Base-by-base conservation (phyloP, 2,329 filamentous ascomycete species). In the Fusarium armeniacum region DNA sequence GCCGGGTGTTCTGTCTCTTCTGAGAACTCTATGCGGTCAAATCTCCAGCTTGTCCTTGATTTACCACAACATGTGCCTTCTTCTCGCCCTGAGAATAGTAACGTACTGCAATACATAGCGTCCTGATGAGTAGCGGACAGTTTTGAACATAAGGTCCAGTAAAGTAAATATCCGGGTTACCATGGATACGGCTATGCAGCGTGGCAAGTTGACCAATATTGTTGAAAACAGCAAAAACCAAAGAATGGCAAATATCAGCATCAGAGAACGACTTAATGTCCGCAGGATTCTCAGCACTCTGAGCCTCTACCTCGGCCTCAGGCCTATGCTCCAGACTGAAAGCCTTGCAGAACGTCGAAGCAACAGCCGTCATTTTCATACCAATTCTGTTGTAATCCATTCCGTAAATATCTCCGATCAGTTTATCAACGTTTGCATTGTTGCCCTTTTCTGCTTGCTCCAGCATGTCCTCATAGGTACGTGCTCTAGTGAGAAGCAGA, bases 201-300 rank as follows among this genome's bases (percentile, higher is more conserved):
- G 96, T 98, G 24, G 96, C 94, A 73, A 99, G 97, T 81, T 99
- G 96, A 6, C 96, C 96, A 67, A 98, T 98, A 80, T 98, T 98
- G 83, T 98, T 98, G 78, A 92, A 95, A 67, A 98, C 93, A 12
- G 96, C 96, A 79, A 97, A 99, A 0, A 99, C 87, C 22, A 99
- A 85, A 38, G 93, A 97, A 35, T 95, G 87, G 22, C 93, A 96
- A 67, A 99, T 93, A 79, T 99, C 96, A 75, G 94, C 89, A 36
- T 89, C 86, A 12, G 88, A 89, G 79, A 98, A 98, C 2, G 22
- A 47, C 16, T 62, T 45, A 11, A 35, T 61, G 58, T 86, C 84
- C 1, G 68, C 87, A 75, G 24, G 85, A 61, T 86, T 88, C 3
- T 13, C 35, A 85, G 87, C 71, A 93, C 92, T 79, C 94, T 92